Conservation (phyloP, 768 basidiomycete genomes). For the Macrolepiota albuminosa region DNA sequence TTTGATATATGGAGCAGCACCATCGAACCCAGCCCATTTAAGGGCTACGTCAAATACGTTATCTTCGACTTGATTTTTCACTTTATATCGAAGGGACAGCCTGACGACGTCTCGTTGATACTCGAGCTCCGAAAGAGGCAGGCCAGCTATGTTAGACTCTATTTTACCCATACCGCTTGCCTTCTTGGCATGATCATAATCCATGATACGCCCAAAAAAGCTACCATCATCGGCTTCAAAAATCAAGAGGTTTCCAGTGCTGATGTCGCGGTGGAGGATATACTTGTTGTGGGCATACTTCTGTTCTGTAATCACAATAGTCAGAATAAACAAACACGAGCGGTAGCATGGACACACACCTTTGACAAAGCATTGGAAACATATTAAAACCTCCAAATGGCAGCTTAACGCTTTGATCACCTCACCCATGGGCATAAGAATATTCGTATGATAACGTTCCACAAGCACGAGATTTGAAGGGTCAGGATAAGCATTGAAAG, state of each 20-base stretch:
- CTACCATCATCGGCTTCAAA: not conserved
- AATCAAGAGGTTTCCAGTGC: not conserved
- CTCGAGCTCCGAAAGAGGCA: too few relatives aligned
- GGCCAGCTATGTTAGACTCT: not conserved
- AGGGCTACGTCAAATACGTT: not conserved
- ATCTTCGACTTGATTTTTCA: too few relatives aligned
- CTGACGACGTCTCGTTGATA: too few relatives aligned
- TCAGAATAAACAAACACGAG: too few relatives aligned
- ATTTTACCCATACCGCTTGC: not conserved
- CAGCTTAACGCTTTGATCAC: not conserved
- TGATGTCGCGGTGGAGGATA: not conserved
- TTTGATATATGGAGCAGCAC: not conserved
- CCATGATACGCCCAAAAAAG: not conserved
- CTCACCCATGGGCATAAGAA: not conserved
- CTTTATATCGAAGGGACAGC: too few relatives aligned
- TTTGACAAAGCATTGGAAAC: not conserved
- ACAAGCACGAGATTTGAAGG: too few relatives aligned
- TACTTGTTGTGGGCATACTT: not conserved
- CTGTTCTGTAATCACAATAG: not conserved
- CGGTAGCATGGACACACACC: not conserved
- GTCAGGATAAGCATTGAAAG: not conserved
- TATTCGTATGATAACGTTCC: not conserved
- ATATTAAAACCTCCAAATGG: not conserved
- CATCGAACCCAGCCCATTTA: not conserved
- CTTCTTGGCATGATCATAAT: constrained; percentile 2